phyloP scores from a whole-genome alignment of 2,329 filamentous ascomycete genomes.

The Penicillium sp. region DNA sequence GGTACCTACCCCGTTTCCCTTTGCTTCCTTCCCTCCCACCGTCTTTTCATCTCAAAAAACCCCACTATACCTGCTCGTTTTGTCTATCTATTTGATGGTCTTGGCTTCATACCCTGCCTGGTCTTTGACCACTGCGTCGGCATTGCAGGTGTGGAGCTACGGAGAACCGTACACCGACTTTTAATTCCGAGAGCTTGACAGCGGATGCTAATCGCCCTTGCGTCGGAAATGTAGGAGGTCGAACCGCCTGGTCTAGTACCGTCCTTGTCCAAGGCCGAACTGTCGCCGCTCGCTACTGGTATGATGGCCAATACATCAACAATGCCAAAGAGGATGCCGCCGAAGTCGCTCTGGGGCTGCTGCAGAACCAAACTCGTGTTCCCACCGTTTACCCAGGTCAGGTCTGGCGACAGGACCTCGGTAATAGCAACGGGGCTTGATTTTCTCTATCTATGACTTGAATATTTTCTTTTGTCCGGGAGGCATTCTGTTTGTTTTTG shows the following conservation, averaged over 20 bases:
- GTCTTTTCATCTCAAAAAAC: slow-evolving; percentile 5
- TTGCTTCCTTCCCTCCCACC: slow-evolving; percentile 2
- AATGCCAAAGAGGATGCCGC: slow-evolving; percentile 92
- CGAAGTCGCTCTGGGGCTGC: slow-evolving; percentile 62
- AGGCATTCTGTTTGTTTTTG: slow-evolving; percentile 22
- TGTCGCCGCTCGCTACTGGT: slow-evolving; percentile 81
- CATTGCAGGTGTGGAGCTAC: slow-evolving; percentile 29
- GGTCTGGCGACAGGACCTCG: slow-evolving; percentile 22
- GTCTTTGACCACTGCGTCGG: slow-evolving; percentile 16
- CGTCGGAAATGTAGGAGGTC: slow-evolving; percentile 62
- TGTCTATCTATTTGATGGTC: neutral
- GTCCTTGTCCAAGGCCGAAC: slow-evolving; percentile 69
- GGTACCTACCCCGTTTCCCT: slow-evolving; percentile 48
- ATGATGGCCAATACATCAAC: slow-evolving; percentile 82
- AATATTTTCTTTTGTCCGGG: slow-evolving; percentile 25
- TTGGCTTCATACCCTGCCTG: slow-evolving; percentile 1
- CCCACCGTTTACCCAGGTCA: slow-evolving; percentile 27
- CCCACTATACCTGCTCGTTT: slow-evolving; percentile 12
- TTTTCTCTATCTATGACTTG: slow-evolving; percentile 11
- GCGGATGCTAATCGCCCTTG: slow-evolving; percentile 25
- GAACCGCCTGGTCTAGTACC: slow-evolving; percentile 84
- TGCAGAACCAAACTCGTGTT: slow-evolving; percentile 30
- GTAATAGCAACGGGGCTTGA: slow-evolving; percentile 30
- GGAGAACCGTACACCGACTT: slow-evolving; percentile 36
- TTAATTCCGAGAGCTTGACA: slow-evolving; percentile 20